Base-by-base conservation (phyloP, 1,284 basidiomycete genomes). In the Ceratobasidium sp. region DNA sequence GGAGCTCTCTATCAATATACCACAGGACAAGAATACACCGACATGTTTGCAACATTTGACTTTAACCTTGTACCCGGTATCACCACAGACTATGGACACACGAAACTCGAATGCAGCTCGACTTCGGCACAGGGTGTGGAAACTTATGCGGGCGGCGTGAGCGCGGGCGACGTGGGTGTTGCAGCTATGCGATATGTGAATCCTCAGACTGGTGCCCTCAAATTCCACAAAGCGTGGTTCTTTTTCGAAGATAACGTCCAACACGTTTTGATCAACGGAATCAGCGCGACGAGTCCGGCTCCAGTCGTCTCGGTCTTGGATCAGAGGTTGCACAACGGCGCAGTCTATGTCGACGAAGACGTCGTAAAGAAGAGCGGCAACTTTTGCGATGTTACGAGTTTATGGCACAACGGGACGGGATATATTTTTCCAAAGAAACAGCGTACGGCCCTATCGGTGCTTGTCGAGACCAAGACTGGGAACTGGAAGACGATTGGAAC, bases 21-120 rank as follows among this genome's bases (percentile, higher is more conserved):
- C 41, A 79, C 82, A 32, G 90, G 90, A 1, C 80, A 85, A 72
- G 89, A 91, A 79, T 91, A 91, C 78, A 85, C 87, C 77, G 88
- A 91, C 76, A 88, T 90, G 30, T 81, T 84, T 6, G 89, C 86
- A 0, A 83, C 85, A 1, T 90, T 89, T 89, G 89, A 92, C 77
- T 92, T 89, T 89, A 86, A 90, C 76, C 80, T 90, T 18, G 86
- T 92, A 55, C 89, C 90, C 3, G 89, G 89, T 0, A 90, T 81
- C 23, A 91, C 89, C 0, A 83, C 85, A 28, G 87, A 88, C 77
- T 90, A 87, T 76, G 83, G 78, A 12, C 84, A 81, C 4, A 88
- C 85, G 3, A 81, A 81, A 3, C 82, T 91, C 6, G 77, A 76
- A 43, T 88, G 88, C 75, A 77, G 67, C 14, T 77, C 79, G 8